These are phyloP conservation scores for Trypethelium eluteriae DNA, from an alignment of 495 filamentous ascomycete species.

Conservation along the genomic window DNA sequence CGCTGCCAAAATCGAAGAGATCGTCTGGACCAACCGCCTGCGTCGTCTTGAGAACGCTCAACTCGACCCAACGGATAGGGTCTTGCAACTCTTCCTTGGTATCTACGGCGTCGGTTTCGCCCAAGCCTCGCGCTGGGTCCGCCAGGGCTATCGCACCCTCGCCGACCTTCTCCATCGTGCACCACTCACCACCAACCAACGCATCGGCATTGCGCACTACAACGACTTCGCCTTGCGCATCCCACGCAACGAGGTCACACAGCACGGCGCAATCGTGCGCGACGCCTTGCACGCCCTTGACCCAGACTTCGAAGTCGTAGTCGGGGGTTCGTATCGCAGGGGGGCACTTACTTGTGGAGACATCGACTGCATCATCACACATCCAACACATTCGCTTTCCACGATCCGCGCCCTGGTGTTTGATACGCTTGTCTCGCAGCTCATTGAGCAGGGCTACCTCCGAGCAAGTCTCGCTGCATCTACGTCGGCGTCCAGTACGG, in stretches of 20 bases:
- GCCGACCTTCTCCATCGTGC: conserved; percentile 61
- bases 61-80: conserved; percentile 54
- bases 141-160: conserved; percentile 66
- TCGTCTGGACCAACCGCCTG: conserved; percentile 67
- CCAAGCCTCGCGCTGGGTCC: conserved; percentile 70
- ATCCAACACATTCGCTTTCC: conserved; percentile 48
- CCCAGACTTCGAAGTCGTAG: conserved; percentile 55
- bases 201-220: conserved; percentile 71
- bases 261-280: conserved; percentile 61
- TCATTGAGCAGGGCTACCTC: conserved; percentile 57
- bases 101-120: conserved; percentile 72
- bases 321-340: conserved; percentile 81
- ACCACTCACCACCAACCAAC: conserved; percentile 63
- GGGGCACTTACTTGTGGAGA: conserved; percentile 67
- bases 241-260: conserved; percentile 66
- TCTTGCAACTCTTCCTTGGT: conserved; percentile 60
- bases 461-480: conserved; percentile 47
- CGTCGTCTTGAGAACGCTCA: conserved; percentile 63
- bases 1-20: conserved; percentile 88
- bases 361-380: conserved; percentile 82
- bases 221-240: conserved; percentile 79
- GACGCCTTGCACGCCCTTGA: conserved; percentile 56
- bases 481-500: conserved; percentile 34
- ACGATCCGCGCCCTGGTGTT: conserved; percentile 58
- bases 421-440: conserved; percentile 52